A percentile compares a stretch with the other conserved stretches of the same genome.
Evolutionary conservation across 345 rosid species (phyloP).

Genomic region (Eucalyptus regnans): DNA sequence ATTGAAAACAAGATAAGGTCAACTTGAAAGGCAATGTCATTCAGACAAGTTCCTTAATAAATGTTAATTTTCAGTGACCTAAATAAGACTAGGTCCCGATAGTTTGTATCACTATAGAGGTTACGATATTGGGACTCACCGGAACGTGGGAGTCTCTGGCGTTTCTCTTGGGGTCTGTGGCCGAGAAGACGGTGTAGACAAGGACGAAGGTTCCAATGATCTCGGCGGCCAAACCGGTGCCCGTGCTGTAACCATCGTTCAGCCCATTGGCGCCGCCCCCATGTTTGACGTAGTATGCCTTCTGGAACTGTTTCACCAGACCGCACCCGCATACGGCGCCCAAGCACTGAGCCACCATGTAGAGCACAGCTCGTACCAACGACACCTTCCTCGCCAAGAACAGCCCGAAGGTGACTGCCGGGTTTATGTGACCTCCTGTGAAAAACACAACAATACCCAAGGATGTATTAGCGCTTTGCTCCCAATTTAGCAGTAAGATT

Average conservation of each 20-base stretch:
- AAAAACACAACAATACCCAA: background rate
- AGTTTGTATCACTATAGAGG: background rate
- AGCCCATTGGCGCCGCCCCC: slow-evolving; percentile 34
- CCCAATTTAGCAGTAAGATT: background rate
- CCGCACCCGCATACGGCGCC: slow-evolving; percentile 41
- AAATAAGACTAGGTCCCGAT: background rate
- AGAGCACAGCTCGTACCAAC: slow-evolving; percentile 18
- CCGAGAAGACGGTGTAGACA: slow-evolving; percentile 37
- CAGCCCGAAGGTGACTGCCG: slow-evolving; percentile 32
- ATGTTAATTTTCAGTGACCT: background rate
- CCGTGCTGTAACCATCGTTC: slow-evolving; percentile 14
- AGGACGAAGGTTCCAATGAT: slow-evolving; percentile 38
- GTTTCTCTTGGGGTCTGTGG: slow-evolving; percentile 34
- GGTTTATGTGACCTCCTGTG: slow-evolving; percentile 33
- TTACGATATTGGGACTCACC: background rate
- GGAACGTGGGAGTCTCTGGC: slow-evolving; percentile 41
- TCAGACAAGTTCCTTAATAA: background rate
- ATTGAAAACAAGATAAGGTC: background rate
- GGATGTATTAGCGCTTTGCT: background rate
- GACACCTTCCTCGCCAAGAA: slow-evolving; percentile 36
- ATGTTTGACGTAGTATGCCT: slow-evolving; percentile 7
- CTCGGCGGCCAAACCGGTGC: slow-evolving; percentile 33
- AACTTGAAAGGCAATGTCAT: background rate
- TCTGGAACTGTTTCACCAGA: slow-evolving; percentile 32
- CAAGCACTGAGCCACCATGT: slow-evolving; percentile 35